A percentile compares a stretch with the other conserved stretches of the same genome.
Conservation (phyloP, 331 rosid species). For the Erythrophleum ivorense region DNA sequence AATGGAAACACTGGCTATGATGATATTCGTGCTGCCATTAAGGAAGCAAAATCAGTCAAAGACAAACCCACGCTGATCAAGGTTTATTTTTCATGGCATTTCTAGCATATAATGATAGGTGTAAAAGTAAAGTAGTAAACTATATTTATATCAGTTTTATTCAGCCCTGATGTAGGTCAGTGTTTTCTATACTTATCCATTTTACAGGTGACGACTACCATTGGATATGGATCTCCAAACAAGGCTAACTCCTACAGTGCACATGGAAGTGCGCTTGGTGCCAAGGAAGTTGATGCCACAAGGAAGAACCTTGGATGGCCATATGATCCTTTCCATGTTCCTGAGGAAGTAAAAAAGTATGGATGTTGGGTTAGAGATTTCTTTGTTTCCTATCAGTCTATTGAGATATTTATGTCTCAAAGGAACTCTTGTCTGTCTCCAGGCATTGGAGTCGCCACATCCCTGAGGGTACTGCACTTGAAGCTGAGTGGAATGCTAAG, state of each 20-base stretch:
- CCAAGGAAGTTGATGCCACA: slow-evolving; percentile 99
- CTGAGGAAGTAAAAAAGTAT: slow-evolving; percentile 87
- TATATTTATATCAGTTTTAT: background rate
- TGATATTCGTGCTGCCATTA: slow-evolving; percentile 92
- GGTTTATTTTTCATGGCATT: slow-evolving; percentile 44
- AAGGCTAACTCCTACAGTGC: slow-evolving; percentile 95
- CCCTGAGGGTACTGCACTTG: slow-evolving; percentile 75
- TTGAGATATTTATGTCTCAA: slow-evolving; percentile 31
- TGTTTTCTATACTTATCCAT: slow-evolving; percentile 31
- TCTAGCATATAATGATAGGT: background rate
- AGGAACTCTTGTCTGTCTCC: slow-evolving; percentile 16
- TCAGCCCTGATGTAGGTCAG: background rate
- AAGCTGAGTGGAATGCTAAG: slow-evolving; percentile 89
- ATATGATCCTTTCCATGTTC: slow-evolving; percentile 90
- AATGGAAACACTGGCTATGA: slow-evolving; percentile 92
- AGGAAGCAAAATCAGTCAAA: slow-evolving; percentile 88
- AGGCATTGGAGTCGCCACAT: slow-evolving; percentile 96
- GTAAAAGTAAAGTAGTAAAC: slow-evolving; percentile 10
- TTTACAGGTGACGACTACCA: slow-evolving; percentile 87
- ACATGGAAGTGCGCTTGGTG: slow-evolving; percentile 95
- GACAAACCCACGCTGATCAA: slow-evolving; percentile 90
- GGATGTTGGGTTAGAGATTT: slow-evolving; percentile 16
- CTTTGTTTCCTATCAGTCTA: background rate
- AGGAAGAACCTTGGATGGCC: slow-evolving; percentile 95
- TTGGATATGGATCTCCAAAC: slow-evolving; percentile 97